Percentiles rank a stretch among this genome's conserved stretches.
phyloP scores from a whole-genome alignment of 2,329 filamentous ascomycete genomes.

The Lasiodiplodia theobromae region DNA sequence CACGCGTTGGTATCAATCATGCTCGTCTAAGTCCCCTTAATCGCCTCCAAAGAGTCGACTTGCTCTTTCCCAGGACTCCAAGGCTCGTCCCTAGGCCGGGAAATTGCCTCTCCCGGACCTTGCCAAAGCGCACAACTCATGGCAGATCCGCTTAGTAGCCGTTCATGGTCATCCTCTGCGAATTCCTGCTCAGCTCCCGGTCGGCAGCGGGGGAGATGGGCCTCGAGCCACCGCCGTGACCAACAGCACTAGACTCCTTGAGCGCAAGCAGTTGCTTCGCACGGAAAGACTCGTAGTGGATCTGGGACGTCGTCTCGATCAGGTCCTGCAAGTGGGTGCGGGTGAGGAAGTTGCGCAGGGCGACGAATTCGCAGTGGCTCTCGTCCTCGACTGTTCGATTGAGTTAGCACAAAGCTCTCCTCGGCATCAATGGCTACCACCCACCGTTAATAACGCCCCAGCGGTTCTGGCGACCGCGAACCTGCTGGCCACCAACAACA shows the following conservation, averaged over 20 bases:
- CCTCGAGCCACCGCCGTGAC: constrained; percentile 70
- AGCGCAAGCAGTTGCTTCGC: constrained; percentile 97
- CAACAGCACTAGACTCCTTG: constrained; percentile 93
- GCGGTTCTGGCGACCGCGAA: constrained; percentile 96
- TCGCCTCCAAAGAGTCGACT: constrained; percentile 22
- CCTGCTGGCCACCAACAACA: constrained; percentile 95
- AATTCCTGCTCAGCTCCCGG: constrained; percentile 94
- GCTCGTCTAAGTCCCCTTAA: constrained; percentile 27
- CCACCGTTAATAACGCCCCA: constrained; percentile 93
- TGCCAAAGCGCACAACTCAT: not conserved
- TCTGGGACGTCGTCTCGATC: constrained; percentile 99
- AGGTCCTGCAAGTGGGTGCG: constrained; percentile 98
- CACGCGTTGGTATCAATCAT: constrained; percentile 31
- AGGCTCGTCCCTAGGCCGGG: constrained; percentile 2
- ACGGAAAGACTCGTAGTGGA: constrained; percentile 99
- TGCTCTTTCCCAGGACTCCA: constrained; percentile 11
- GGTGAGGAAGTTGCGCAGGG: constrained; percentile 97
- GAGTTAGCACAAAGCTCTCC: constrained; percentile 8
- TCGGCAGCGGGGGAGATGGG: constrained; percentile 96
- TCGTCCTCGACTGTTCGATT: constrained; percentile 82
- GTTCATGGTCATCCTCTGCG: constrained; percentile 98
- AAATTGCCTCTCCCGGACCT: not conserved
- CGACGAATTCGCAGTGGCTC: constrained; percentile 99
- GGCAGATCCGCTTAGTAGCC: constrained; percentile 72
- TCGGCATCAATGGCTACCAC: constrained; percentile 1